Evolutionary conservation across 2,329 filamentous ascomycete genomes (phyloP).

Genomic region (Apiospora hydei): DNA sequence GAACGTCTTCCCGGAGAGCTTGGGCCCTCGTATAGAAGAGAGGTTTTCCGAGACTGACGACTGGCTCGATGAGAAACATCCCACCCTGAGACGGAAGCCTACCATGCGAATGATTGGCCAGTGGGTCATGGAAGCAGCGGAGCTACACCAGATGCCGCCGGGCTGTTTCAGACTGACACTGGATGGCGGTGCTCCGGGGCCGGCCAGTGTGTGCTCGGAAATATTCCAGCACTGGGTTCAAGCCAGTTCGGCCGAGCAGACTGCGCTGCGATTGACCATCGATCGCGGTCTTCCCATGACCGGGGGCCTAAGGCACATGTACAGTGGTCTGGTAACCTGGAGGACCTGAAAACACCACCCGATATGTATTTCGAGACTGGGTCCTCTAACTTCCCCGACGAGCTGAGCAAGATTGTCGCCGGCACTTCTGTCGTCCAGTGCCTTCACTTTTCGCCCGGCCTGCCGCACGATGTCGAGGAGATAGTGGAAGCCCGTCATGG

Average conservation of each 20-base stretch:
- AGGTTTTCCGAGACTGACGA: too few species aligned
- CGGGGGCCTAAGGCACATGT: neutral
- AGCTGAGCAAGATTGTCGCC: neutral
- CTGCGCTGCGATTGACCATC: neutral
- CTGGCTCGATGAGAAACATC: too few species aligned
- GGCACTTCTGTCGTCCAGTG: neutral
- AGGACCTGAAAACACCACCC: neutral
- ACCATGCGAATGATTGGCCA: neutral
- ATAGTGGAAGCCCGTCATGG: neutral
- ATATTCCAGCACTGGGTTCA: slow-evolving; percentile 8
- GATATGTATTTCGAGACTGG: neutral
- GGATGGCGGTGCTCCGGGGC: slow-evolving; percentile 4
- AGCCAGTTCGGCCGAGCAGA: neutral
- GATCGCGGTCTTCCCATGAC: slow-evolving; percentile 5
- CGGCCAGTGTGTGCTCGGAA: neutral
- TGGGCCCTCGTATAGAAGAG: neutral
- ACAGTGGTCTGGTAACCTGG: neutral
- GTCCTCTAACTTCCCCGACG: neutral
- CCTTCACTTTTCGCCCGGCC: neutral
- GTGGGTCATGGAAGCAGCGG: slow-evolving; percentile 9
- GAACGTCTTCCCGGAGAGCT: neutral
- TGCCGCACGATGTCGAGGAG: slow-evolving; percentile 1
- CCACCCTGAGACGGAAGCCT: neutral
- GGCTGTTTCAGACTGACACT: neutral
- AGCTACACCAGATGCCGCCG: neutral